A percentile compares a stretch with the other conserved stretches of the same genome.
Evolutionary conservation across 225 moss, liverwort and hornwort species (phyloP).

Genomic region (Climacium dendroides): DNA sequence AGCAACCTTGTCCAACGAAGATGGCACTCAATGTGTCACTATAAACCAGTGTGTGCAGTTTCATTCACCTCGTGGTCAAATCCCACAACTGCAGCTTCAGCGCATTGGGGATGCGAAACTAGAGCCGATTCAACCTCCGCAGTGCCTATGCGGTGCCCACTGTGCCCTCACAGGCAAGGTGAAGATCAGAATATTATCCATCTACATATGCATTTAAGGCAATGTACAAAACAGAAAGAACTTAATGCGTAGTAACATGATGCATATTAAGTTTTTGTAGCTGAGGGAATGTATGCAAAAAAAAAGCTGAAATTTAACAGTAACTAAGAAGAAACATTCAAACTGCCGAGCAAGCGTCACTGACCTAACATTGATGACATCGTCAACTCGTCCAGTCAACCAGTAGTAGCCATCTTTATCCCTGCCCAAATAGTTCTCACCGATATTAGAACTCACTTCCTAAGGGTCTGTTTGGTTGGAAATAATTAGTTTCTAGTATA

Average conservation of each 20-base stretch:
- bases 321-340: neutral
- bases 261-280: neutral
- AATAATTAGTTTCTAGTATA: neutral
- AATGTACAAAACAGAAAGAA: neutral
- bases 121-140: conserved; percentile 96
- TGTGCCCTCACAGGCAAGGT: neutral
- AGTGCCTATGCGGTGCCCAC: conserved; percentile 95
- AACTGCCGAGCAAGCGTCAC: neutral
- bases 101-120: conserved; percentile 63
- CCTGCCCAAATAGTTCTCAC: conserved; percentile 14
- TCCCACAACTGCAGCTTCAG: conserved; percentile 94
- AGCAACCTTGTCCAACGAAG: neutral
- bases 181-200: neutral
- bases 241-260: neutral
- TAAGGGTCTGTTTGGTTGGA: neutral
- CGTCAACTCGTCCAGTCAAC: conserved; percentile 96
- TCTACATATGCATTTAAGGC: neutral
- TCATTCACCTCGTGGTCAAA: conserved; percentile 70
- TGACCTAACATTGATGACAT: conserved; percentile 95
- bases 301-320: neutral
- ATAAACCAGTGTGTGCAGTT: neutral
- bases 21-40: neutral
- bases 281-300: neutral
- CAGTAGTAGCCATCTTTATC: conserved; percentile 97
- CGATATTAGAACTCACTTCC: neutral